phyloP scores from a whole-genome alignment of 768 basidiomycete genomes.

The Mycena venus region DNA sequence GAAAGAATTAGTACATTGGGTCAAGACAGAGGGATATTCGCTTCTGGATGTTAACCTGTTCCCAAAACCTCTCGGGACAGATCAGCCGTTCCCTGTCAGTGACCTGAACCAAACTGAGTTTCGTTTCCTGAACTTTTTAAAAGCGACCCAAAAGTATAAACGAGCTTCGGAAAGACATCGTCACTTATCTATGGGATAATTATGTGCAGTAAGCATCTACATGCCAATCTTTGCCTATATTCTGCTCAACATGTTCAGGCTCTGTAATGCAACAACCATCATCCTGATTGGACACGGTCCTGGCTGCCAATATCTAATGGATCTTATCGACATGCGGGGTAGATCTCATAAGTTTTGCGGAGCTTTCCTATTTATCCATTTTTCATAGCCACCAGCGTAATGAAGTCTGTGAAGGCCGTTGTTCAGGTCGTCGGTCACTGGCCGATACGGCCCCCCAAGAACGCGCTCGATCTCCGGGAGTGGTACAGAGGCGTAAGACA shows the following conservation, averaged over 20 bases:
- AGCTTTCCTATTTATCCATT: not conserved
- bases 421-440: conserved; percentile 84
- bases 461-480: conserved; percentile 65
- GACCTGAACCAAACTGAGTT: not conserved
- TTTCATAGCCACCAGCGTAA: conserved; percentile 62
- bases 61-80: conserved; percentile 70
- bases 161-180: conserved; percentile 67
- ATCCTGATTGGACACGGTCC: conserved; percentile 91
- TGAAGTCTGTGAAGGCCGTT: conserved; percentile 75
- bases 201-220: conserved; percentile 82
- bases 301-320: conserved; percentile 82
- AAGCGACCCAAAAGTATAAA: conserved; percentile 58
- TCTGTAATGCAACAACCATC: conserved; percentile 80
- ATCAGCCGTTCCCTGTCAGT: conserved; percentile 49
- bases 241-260: conserved; percentile 54
- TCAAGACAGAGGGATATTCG: conserved; percentile 72
- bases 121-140: not conserved
- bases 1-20: conserved; percentile 84
- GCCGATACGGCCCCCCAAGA: conserved; percentile 67
- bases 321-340: conserved; percentile 82
- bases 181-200: conserved; percentile 96
- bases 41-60: conserved; percentile 91
- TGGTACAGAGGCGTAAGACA: conserved; percentile 82
- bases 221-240: not conserved
- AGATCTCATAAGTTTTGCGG: not conserved